Conservation (phyloP, 2,329 filamentous ascomycete species). For the Penicillium sclerotigenum region DNA sequence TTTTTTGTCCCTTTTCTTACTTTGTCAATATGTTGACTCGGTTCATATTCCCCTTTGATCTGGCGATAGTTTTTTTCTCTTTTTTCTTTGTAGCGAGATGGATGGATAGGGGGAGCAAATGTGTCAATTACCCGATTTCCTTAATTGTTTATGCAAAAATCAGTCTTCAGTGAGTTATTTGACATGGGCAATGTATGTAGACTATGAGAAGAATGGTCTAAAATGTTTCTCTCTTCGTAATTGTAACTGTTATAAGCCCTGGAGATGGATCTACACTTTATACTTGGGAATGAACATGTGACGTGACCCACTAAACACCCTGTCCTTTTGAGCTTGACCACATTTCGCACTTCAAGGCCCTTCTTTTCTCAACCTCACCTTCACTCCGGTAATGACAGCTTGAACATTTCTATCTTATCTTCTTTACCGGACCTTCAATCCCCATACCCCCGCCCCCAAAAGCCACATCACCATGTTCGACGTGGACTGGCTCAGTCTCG, state of each 20-base stretch:
- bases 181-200: slow-evolving; percentile 8
- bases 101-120: slow-evolving; percentile 4
- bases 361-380: background rate
- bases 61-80: background rate
- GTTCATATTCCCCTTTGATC: slow-evolving; percentile 8
- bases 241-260: background rate
- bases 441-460: background rate
- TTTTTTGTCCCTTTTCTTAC: slow-evolving; percentile 12
- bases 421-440: background rate
- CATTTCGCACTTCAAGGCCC: background rate
- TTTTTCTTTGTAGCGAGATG: slow-evolving; percentile 1
- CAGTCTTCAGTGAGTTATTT: background rate
- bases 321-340: slow-evolving; percentile 21
- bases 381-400: background rate
- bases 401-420: background rate
- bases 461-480: slow-evolving; percentile 41
- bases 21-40: slow-evolving; percentile 16
- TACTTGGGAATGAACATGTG: slow-evolving; percentile 18
- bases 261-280: background rate
- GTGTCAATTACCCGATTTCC: slow-evolving; percentile 7
- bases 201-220: slow-evolving; percentile 1
- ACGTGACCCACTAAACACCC: slow-evolving; percentile 29
- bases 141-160: slow-evolving; percentile 5
- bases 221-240: background rate
- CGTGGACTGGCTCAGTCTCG: slow-evolving; percentile 75